Conservation (phyloP, 2,329 filamentous ascomycete genomes). For the Conoideocrella luteorostrata region DNA sequence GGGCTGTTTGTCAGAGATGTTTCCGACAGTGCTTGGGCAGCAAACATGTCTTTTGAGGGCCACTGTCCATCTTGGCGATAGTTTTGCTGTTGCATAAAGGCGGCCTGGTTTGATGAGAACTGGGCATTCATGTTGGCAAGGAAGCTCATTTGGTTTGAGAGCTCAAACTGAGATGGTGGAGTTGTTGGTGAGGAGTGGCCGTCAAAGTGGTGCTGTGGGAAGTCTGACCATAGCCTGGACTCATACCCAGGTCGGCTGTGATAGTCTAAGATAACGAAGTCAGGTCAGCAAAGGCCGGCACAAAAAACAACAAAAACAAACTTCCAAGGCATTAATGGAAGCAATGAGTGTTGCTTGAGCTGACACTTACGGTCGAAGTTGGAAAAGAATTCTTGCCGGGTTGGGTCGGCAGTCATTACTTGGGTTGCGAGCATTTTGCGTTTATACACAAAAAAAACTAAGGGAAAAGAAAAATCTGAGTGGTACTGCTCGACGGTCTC, state of each 20-base stretch:
- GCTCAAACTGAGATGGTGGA: not conserved
- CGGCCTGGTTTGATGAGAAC: not conserved
- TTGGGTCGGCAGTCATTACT: constrained; percentile 4
- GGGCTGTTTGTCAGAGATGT: not conserved
- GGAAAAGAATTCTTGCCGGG: not conserved
- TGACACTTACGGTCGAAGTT: constrained; percentile 1
- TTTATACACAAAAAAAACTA: not conserved
- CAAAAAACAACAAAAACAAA: no score
- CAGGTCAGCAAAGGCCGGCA: not conserved
- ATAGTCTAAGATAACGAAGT: not conserved
- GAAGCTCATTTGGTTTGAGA: not conserved
- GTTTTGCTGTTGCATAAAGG: not conserved
- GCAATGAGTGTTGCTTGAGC: no score
- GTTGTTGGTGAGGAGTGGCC: not conserved
- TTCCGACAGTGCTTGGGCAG: not conserved
- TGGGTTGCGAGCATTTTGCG: constrained; percentile 5
- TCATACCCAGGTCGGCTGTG: not conserved
- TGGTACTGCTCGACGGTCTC: no score
- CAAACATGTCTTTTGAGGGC: not conserved
- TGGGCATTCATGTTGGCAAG: not conserved
- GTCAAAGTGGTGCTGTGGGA: not conserved
- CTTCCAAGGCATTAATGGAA: no score
- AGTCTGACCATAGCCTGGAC: not conserved
- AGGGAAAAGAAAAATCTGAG: no score
- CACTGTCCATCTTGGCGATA: not conserved